Base-by-base conservation (phyloP, 2,329 filamentous ascomycete species). In the Camillea tinctor region DNA sequence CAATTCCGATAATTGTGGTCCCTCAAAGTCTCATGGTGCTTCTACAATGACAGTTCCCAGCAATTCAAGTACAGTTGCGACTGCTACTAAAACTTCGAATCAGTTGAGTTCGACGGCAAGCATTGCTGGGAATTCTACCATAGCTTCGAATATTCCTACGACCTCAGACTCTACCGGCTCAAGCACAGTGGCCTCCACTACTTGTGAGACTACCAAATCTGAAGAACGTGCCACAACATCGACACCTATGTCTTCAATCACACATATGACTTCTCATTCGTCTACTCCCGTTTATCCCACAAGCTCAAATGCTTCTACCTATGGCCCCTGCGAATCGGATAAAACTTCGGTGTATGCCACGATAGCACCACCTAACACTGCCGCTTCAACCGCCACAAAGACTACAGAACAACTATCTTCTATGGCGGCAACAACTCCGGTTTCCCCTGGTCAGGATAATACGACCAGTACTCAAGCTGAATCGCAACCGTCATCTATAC, bases 1-100 rank as follows among this genome's bases (percentile, higher is more conserved):
- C 55, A 60, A 36, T 22, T 50, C 61, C 3, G 24, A 53, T 30
- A 19, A 19, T 13, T 59, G 66, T 50, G 6, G 52, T 48, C 22
- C 54, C 2, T 44, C 36, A 44, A 44, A 15, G 36, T 11, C 36
- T 44, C 7, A 5, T 6, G 11, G 11, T 11, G n/a, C 6, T n/a
- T 6, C 36, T 13, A 44, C 11, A 44, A 44, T n/a, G 36, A 44
- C 36, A 44, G 17, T n/a, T 44, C 36, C 36, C 6, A 11, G 36
- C n/a, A 44, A 44, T 44, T 44, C 36, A 17, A 44, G 36, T 11
- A 44, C 17, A 44, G 36, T 15, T 44, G 17, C 36, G 2, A 44
- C 36, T 4, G 17, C 36, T n/a, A 44, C 36, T 7, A n/a, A 5
- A n/a, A 44, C 36, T 4, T n/a, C 11, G 36, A 44, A 15, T 17